phyloP scores from a whole-genome alignment of 371 early-diverging fungal species.

The Mucor circinelloides region DNA sequence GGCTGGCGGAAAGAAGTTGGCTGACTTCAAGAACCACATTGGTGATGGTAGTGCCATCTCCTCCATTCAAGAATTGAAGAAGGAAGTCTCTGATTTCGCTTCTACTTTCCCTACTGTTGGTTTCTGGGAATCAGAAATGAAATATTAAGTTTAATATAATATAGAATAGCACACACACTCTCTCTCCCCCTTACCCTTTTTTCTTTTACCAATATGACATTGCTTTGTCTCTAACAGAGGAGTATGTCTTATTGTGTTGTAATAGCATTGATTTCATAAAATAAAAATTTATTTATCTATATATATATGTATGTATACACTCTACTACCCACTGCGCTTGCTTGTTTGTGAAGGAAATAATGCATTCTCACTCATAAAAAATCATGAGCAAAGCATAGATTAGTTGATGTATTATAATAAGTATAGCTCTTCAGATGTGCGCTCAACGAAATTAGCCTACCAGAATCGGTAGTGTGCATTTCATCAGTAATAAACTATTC shows the following conservation, averaged over 20 bases:
- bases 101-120: constrained; percentile 91
- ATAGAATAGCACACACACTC: neutral
- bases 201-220: neutral
- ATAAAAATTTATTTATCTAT: neutral
- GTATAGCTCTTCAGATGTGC: no score
- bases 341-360: no score
- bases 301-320: no score
- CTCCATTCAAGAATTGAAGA: constrained; percentile 75
- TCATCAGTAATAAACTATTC: no score
- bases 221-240: neutral
- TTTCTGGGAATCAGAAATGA: constrained; percentile 37
- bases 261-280: constrained; percentile 6
- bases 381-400: no score
- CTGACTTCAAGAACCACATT: constrained; percentile 84
- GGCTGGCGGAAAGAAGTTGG: constrained; percentile 86
- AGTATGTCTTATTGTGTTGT: neutral
- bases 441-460: no score
- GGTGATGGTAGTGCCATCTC: constrained; percentile 31
- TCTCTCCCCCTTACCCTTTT: no score
- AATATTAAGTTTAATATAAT: constrained; percentile 8
- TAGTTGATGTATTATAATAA: no score
- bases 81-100: constrained; percentile 91
- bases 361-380: no score
- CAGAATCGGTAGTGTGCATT: no score
- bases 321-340: no score